These are phyloP conservation scores for Dipteronia dyeriana DNA, from an alignment of 345 rosid genomes.

Conservation along the genomic window DNA sequence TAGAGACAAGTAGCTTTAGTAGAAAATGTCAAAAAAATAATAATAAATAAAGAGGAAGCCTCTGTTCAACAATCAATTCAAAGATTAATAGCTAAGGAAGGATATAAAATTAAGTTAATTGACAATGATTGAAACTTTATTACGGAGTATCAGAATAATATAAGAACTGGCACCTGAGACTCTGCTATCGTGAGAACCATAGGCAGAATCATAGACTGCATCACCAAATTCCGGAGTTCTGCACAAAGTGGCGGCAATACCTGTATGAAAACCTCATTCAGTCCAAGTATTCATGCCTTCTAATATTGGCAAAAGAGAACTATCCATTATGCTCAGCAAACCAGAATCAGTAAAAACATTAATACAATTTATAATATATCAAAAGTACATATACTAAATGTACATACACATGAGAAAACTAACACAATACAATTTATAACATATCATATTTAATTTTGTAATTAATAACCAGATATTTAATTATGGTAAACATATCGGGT, in stretches of 20 bases:
- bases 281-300: slow-evolving; percentile 8
- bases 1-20: background rate
- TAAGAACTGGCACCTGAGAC: slow-evolving; percentile 68
- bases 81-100: slow-evolving; percentile 3
- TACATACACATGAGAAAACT: background rate
- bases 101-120: background rate
- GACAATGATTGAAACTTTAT: slow-evolving; percentile 11
- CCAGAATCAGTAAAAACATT: background rate
- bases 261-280: slow-evolving; percentile 45
- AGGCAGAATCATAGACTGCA: slow-evolving; percentile 94
- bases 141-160: slow-evolving; percentile 14
- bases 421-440: background rate
- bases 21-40: background rate
- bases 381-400: background rate
- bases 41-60: background rate
- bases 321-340: slow-evolving; percentile 2
- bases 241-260: slow-evolving; percentile 99
- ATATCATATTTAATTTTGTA: background rate
- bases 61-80: background rate
- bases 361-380: background rate
- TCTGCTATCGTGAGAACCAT: slow-evolving; percentile 96
- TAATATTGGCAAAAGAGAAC: background rate
- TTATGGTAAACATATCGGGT: background rate
- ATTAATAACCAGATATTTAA: background rate
- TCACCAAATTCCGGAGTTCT: slow-evolving; percentile 94